A percentile compares a stretch with the other conserved stretches of the same genome.
phyloP scores from a whole-genome alignment of 345 rosid species.

The Moringa oleifera region DNA sequence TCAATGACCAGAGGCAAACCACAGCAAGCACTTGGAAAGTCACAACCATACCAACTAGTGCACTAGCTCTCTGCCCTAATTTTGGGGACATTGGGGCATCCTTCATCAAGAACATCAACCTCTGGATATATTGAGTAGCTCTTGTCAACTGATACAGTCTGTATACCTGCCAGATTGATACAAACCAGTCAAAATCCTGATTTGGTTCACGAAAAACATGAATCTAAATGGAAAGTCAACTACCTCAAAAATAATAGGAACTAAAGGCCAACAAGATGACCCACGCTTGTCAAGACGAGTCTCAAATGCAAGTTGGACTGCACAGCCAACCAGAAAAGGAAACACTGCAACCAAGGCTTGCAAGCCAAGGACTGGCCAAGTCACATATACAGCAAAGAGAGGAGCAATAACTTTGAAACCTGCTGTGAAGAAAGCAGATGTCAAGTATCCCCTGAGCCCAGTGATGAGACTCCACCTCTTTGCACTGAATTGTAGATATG shows the following conservation, averaged over 20 bases:
- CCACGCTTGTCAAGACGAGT: conserved; percentile 38
- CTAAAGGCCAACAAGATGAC: conserved; percentile 83
- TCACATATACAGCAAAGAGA: conserved; percentile 40
- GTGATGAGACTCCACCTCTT: conserved; percentile 89
- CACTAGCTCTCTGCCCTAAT: conserved; percentile 46
- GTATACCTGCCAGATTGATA: conserved; percentile 52
- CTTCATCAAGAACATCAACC: conserved; percentile 58
- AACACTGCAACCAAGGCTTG: conserved; percentile 58
- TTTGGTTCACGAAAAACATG: conserved; percentile 8
- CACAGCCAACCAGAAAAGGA: conserved; percentile 73
- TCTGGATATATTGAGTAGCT: conserved; percentile 70
- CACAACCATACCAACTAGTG: conserved; percentile 57
- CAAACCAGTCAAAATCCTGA: conserved; percentile 9
- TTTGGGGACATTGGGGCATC: conserved; percentile 44
- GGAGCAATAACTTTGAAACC: conserved; percentile 68
- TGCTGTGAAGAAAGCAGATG: conserved; percentile 52
- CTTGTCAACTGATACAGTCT: conserved; percentile 78
- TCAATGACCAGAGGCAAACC: conserved; percentile 75
- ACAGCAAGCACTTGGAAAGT: conserved; percentile 67
- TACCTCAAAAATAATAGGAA: conserved; percentile 85
- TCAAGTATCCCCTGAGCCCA: conserved; percentile 71
- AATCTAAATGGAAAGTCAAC: background rate
- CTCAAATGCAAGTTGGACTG: conserved; percentile 64
- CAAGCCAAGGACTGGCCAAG: conserved; percentile 70
- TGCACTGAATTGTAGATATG: conserved; percentile 73